Conservation (phyloP, 495 filamentous ascomycete genomes). For the Amphirosellinia nigrospora region DNA sequence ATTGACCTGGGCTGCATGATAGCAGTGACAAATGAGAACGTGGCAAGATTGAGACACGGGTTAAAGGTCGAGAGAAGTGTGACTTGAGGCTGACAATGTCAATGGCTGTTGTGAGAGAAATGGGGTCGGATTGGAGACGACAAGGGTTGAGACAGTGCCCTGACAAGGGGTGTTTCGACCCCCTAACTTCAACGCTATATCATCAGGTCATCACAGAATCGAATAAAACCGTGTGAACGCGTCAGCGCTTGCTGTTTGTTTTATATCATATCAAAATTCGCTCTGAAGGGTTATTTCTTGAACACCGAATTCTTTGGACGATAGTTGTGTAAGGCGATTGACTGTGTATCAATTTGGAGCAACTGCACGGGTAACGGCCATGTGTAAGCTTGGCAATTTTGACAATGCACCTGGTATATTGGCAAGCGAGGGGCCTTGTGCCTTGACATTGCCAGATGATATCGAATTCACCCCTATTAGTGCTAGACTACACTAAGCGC, state of each 20-base stretch:
- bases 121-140: conserved; percentile 1
- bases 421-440: not conserved
- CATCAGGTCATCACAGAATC: not conserved
- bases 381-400: not conserved
- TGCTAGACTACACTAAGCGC: conserved; percentile 3
- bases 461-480: not conserved
- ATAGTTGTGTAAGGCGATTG: not conserved
- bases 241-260: conserved; percentile 10
- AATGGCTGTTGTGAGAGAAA: not conserved
- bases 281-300: not conserved
- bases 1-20: not conserved
- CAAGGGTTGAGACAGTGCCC: conserved; percentile 40
- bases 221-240: not conserved
- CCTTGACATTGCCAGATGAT: not conserved
- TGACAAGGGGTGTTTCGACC: conserved; percentile 40
- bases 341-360: not conserved
- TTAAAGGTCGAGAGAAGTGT: not conserved
- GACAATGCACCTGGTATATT: not conserved
- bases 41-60: not conserved
- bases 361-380: not conserved
- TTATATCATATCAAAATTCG: not conserved
- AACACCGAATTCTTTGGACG: not conserved
- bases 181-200: conserved; percentile 5
- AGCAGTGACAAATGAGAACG: conserved; percentile 11
- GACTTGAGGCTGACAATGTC: conserved; percentile 12